These are phyloP conservation scores for Capsella bursapastoris DNA, from an alignment of 345 rosid species.

Conservation along the genomic window DNA sequence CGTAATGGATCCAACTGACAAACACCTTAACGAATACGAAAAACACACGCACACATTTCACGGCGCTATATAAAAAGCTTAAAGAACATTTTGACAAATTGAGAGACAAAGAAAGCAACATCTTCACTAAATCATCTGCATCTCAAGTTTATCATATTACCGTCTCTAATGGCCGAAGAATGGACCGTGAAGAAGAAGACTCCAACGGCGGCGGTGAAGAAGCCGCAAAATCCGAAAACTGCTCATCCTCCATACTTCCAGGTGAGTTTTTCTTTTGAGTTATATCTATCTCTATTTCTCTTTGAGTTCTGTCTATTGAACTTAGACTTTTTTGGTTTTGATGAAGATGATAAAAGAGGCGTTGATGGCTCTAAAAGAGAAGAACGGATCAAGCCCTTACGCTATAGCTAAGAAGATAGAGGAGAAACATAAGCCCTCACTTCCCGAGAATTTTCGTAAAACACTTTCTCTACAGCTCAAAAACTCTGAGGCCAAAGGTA, in stretches of 20 bases:
- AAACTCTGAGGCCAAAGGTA: slow-evolving; percentile 68
- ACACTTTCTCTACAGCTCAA: slow-evolving; percentile 68
- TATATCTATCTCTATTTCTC: too few relatives aligned
- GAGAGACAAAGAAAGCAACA: neutral
- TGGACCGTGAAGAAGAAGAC: slow-evolving; percentile 45
- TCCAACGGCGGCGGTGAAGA: slow-evolving; percentile 45
- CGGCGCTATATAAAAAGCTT: slow-evolving; percentile 46
- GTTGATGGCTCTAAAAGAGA: slow-evolving; percentile 61
- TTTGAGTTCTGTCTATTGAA: too few relatives aligned
- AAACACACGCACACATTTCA: slow-evolving; percentile 21
- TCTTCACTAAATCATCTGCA: slow-evolving; percentile 3
- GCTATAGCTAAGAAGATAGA: slow-evolving; percentile 85
- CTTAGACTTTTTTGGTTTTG: neutral
- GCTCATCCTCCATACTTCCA: slow-evolving; percentile 84
- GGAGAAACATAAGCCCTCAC: slow-evolving; percentile 68
- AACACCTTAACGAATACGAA: neutral
- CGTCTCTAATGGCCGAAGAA: slow-evolving; percentile 41
- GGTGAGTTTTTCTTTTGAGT: slow-evolving; percentile 42
- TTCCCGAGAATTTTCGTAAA: slow-evolving; percentile 73
- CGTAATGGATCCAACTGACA: slow-evolving; percentile 50
- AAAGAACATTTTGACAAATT: neutral
- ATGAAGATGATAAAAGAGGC: slow-evolving; percentile 87
- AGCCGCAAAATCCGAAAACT: slow-evolving; percentile 51
- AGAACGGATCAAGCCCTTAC: slow-evolving; percentile 82
- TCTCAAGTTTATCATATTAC: neutral